Conservation (phyloP, 768 basidiomycete genomes). For the Russula compacta region DNA sequence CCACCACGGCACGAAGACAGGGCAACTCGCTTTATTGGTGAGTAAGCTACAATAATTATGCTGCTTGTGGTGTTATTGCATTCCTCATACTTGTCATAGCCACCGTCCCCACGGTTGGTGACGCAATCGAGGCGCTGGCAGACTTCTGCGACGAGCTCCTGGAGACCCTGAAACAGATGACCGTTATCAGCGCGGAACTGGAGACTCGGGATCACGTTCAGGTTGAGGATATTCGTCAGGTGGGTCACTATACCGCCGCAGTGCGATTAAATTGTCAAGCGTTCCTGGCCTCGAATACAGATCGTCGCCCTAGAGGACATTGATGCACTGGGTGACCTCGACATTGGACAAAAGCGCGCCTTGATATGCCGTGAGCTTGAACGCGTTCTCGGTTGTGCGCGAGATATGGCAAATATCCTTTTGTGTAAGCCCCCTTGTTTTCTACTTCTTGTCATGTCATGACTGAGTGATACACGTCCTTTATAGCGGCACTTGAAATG, state of each 20-base stretch:
- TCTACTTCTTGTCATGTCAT: not conserved
- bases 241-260: constrained; percentile 25
- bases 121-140: constrained; percentile 59
- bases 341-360: constrained; percentile 58
- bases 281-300: constrained; percentile 23
- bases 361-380: constrained; percentile 57
- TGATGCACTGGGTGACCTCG: constrained; percentile 53
- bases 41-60: constrained; percentile 13
- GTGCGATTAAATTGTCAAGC: not conserved
- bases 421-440: constrained; percentile 38
- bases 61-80: not conserved
- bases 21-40: constrained; percentile 48
- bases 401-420: constrained; percentile 41
- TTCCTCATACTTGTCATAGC: constrained; percentile 32
- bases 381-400: constrained; percentile 33
- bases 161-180: constrained; percentile 54
- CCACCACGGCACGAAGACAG: constrained; percentile 52
- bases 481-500: constrained; percentile 64
- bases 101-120: constrained; percentile 67
- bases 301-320: constrained; percentile 44
- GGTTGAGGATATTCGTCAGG: constrained; percentile 65
- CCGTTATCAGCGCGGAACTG: constrained; percentile 60
- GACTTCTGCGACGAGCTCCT: constrained; percentile 54
- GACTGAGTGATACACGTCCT: not conserved
- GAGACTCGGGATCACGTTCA: constrained; percentile 61